Base-by-base conservation (phyloP, 2,329 filamentous ascomycete species). In the Ascochyta koolunga region DNA sequence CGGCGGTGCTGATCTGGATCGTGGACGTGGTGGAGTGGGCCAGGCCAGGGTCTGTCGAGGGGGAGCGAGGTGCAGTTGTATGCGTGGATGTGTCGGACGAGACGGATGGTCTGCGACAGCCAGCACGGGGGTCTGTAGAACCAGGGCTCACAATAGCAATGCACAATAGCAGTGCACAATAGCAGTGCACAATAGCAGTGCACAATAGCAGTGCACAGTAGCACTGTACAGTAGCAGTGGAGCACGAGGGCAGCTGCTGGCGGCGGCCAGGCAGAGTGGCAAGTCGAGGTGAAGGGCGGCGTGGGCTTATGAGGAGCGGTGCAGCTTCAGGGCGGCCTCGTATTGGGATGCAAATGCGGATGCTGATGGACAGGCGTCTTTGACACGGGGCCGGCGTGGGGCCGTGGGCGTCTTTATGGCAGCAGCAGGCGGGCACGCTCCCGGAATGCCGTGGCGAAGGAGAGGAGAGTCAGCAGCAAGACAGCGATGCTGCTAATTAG, bases 21-120 rank as follows among this genome's bases (percentile, higher is more conserved):
- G 49, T 27, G 25, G 10, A 5, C 27, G 33, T 16, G 21, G 11
- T 21, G 41, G 10, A 15, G 49, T 6, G 10, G 45, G 29, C 21
- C 47, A 39, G 33, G 33, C 33, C 37, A 24, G 29, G n/a, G n/a
- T n/a, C n/a, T n/a, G n/a, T n/a, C n/a, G n/a, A n/a, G n/a, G n/a
- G n/a, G n/a, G n/a, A n/a, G 21, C 19, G 29, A 21, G 21, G 32
- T 6, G 47, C 50, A 46, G 51, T 56, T 19, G 54, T 39, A 24
- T 21, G 43, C 41, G 60, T 60, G 33, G 44, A 24, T 21, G 43
- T 38, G 60, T 60, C 33, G 44, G 41, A 56, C 54, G 48, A 43
- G 36, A 33, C 49, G 49, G 19, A 42, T 49, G 50, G 32, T 45
- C 33, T 35, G 47, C 40, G 37, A 37, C 11, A 25, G 47, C 19